Evolutionary conservation across 2,329 filamentous ascomycete genomes (phyloP).

Genomic region (Lasiodiplodia sp.): DNA sequence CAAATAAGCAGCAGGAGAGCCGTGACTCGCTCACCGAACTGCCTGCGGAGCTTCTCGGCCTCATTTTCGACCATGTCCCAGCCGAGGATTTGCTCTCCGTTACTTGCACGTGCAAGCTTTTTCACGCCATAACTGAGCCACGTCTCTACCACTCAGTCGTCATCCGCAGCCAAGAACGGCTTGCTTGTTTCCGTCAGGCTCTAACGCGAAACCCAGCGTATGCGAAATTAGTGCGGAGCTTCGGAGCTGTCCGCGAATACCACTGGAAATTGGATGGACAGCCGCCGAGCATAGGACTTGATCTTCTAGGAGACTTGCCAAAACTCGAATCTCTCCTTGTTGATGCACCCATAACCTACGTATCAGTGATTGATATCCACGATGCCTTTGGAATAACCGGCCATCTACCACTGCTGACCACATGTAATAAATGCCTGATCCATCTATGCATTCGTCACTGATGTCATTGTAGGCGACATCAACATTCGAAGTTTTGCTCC

Average conservation of each 20-base stretch:
- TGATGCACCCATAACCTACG: background rate
- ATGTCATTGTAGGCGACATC: background rate
- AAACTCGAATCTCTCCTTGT: background rate
- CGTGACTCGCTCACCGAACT: background rate
- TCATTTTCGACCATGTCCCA: background rate
- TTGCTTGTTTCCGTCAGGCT: background rate
- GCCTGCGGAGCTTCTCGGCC: background rate
- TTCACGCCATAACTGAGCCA: background rate
- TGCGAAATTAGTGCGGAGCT: background rate
- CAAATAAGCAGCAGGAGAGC: background rate
- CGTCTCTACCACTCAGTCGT: background rate
- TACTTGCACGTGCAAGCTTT: background rate
- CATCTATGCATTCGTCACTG: background rate
- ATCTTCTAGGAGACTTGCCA: background rate
- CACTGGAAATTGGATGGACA: background rate
- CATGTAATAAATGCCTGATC: background rate
- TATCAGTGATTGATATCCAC: background rate
- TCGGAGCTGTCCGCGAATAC: background rate
- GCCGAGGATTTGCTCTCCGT: background rate
- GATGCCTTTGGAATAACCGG: background rate
- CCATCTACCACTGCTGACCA: background rate
- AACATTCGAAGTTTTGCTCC: background rate
- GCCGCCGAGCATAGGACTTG: background rate
- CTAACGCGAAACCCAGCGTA: background rate
- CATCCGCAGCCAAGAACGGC: background rate